Evolutionary conservation across 1,284 basidiomycete species (phyloP).

Genomic region (Kwoniella shivajii): DNA sequence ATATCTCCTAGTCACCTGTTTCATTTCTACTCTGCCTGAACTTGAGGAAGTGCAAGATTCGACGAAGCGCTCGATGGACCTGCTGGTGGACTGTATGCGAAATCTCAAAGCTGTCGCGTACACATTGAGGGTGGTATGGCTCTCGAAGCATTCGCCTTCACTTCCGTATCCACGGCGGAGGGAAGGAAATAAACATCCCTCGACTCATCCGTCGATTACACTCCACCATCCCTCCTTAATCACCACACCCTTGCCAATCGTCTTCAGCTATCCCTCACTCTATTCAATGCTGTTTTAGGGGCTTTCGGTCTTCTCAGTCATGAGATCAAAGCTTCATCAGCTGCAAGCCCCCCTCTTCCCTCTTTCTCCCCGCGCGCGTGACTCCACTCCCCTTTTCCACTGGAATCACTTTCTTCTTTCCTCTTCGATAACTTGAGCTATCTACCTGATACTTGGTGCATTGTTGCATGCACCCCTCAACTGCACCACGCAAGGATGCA

Average conservation of each 20-base stretch:
- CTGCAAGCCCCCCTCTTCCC: constrained; percentile 6
- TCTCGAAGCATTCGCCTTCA: background rate
- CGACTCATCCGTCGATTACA: background rate
- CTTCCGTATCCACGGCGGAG: background rate
- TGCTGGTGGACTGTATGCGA: background rate
- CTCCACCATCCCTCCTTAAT: background rate
- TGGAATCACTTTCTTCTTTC: constrained; percentile 2
- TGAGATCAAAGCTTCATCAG: background rate
- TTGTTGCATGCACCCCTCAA: constrained; percentile 7
- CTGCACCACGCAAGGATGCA: constrained; percentile 12
- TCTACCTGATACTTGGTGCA: background rate
- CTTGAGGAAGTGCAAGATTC: background rate
- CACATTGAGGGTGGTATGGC: background rate
- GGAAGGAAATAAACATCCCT: constrained; percentile 3
- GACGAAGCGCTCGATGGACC: background rate
- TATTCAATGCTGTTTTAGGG: background rate
- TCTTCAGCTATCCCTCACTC: background rate
- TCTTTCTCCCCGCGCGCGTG: constrained; percentile 1
- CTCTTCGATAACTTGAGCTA: background rate
- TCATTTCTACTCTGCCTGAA: background rate
- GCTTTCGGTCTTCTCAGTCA: background rate
- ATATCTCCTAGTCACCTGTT: background rate
- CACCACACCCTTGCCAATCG: background rate
- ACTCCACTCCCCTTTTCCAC: constrained; percentile 4
- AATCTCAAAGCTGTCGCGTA: constrained; percentile 3